Evolutionary conservation across 2,329 filamentous ascomycete genomes (phyloP).

Genomic region (Shiraia sp.): DNA sequence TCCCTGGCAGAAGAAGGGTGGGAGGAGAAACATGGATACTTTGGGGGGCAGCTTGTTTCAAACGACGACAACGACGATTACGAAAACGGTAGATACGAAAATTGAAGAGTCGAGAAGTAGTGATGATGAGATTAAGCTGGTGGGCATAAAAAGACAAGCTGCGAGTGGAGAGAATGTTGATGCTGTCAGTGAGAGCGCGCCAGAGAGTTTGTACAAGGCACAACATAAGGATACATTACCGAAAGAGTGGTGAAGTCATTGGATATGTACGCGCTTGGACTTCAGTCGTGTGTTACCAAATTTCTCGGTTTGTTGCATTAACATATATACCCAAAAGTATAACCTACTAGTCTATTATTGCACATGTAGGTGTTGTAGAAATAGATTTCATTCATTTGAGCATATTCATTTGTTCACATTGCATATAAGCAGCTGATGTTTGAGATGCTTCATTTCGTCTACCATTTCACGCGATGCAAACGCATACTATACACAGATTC

Average conservation of each 20-base stretch:
- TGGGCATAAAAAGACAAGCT: constrained; percentile 3
- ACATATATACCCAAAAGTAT: background rate
- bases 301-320: background rate
- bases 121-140: constrained; percentile 8
- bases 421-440: background rate
- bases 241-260: background rate
- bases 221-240: background rate
- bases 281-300: background rate
- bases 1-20: background rate
- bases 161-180: background rate
- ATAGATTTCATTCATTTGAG: background rate
- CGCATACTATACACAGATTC: background rate
- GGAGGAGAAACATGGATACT: constrained; percentile 3
- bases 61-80: constrained; percentile 5
- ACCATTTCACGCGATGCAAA: background rate
- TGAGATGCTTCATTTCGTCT: background rate
- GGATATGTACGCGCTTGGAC: too few relatives aligned
- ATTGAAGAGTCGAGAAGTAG: constrained; percentile 1
- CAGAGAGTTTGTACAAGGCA: constrained; percentile 1
- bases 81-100: constrained; percentile 7
- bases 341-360: too few relatives aligned
- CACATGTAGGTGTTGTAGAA: too few relatives aligned
- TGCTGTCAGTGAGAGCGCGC: background rate
- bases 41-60: constrained; percentile 9
- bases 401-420: background rate